Base-by-base conservation (phyloP, 352 stramenopile species). In the Globisporangium lucens region DNA sequence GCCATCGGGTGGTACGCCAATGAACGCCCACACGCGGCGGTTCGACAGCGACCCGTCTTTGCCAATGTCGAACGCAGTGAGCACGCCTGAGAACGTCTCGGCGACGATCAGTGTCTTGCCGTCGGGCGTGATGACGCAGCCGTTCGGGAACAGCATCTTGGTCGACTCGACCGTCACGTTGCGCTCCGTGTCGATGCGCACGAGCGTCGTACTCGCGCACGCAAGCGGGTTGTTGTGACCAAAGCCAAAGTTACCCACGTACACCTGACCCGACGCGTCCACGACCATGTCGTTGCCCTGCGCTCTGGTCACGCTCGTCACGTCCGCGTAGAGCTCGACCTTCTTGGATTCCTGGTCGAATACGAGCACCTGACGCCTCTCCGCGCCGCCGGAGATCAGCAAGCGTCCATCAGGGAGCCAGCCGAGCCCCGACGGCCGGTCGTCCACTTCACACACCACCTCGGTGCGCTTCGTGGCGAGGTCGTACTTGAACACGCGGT, bases 211-310 rank as follows among this genome's bases (percentile, higher is more conserved):
- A 29, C 71, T 83, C 15, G 63, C 69, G 30, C 71, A 75, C n/a
- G 75, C 72, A 20, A 68, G 59, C 8, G 74, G 22, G 4, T 82
- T 53, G 2, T 75, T 63, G 29, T 80, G 72, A 55, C 87, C 69
- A 63, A 90, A 92, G 33, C 82, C 84, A 63, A 87, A 90, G 65
- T 86, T 92, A 35, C 84, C 77, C 20, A 89, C 61, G 62, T 90
- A 92, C 20, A 75, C 68, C 20, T 76, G 79, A 0, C 82, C 84
- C 0, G 30, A 64, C 1, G 63, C 65, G 12, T 75, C 57, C n/a
- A 92, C 77, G 3, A 90, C 84, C 71, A 89, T 82, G 67, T 89
- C 84, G 65, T 90, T 92, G 43, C 70, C 73, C 13, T 83, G 80
- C 36, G 76, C 75, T n/a, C 68, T 69, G 7, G 82, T 88, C 24